Conservation (phyloP, 441 rosid species). For the Gossypium laxum region DNA sequence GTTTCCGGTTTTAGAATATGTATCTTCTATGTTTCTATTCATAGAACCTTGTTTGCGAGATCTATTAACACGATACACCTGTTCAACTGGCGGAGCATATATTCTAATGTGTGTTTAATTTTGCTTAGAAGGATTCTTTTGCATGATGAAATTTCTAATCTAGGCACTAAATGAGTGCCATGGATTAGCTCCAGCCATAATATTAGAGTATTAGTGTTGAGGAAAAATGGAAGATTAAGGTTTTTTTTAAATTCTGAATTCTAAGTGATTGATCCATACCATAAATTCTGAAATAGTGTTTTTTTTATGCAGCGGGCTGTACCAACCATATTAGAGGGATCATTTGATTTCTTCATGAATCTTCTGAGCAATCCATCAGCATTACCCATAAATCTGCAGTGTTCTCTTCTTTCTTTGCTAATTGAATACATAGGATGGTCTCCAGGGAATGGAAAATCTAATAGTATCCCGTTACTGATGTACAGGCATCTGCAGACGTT, state of each 20-base stretch:
- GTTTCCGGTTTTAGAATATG: conserved; percentile 27
- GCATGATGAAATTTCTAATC: background rate
- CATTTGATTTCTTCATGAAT: conserved; percentile 71
- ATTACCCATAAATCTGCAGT: conserved; percentile 45
- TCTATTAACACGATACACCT: background rate
- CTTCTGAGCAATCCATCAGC: conserved; percentile 43
- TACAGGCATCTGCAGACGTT: conserved; percentile 63
- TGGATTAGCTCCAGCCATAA: background rate
- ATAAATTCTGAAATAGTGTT: conserved; percentile 9
- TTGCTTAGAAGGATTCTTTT: background rate
- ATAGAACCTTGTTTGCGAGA: conserved; percentile 12
- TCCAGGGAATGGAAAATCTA: conserved; percentile 35
- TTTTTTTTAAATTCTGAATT: background rate
- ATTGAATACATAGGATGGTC: conserved; percentile 51
- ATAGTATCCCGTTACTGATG: conserved; percentile 57
- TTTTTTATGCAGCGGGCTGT: conserved; percentile 52
- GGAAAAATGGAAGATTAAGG: background rate
- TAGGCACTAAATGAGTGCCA: background rate
- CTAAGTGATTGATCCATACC: background rate
- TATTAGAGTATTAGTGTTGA: background rate
- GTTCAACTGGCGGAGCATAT: background rate
- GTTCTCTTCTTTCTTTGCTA: conserved; percentile 57
- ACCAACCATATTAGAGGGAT: conserved; percentile 67
- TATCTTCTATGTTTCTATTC: conserved; percentile 42
- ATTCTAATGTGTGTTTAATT: conserved; percentile 4